Percentiles rank a stretch among this genome's conserved stretches.
phyloP scores from a whole-genome alignment of 2,329 filamentous ascomycete genomes.

The Nigrospora oryzae region DNA sequence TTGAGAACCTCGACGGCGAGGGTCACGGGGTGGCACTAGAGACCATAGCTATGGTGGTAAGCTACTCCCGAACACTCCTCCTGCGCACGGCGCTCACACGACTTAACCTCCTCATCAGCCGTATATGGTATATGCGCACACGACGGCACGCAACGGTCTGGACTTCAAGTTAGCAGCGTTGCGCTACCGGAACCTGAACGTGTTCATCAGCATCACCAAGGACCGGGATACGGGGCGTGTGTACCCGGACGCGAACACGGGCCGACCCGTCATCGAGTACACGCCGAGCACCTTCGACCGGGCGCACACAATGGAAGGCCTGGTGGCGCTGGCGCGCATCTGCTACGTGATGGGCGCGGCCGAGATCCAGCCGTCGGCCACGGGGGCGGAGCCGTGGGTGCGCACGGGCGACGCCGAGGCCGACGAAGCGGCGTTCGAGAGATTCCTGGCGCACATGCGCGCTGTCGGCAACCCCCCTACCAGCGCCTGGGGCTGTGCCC shows the following conservation, averaged over 20 bases:
- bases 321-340: constrained; percentile 64
- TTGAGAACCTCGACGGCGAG: constrained; percentile 68
- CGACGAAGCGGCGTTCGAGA: constrained; percentile 47
- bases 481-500: constrained; percentile 52
- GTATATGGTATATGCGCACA: constrained; percentile 46
- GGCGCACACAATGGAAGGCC: constrained; percentile 59
- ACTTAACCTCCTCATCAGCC: constrained; percentile 34
- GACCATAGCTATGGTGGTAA: constrained; percentile 56
- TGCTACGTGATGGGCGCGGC: constrained; percentile 65
- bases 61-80: constrained; percentile 9
- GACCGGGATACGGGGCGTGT: constrained; percentile 69
- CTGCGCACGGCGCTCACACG: neutral
- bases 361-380: constrained; percentile 61
- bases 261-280: constrained; percentile 59
- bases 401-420: constrained; percentile 20
- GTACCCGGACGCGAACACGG: constrained; percentile 58
- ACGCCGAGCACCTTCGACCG: constrained; percentile 61
- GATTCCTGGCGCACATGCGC: constrained; percentile 45
- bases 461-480: constrained; percentile 40
- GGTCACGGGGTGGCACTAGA: constrained; percentile 79
- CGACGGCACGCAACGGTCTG: constrained; percentile 57
- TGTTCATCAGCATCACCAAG: constrained; percentile 63
- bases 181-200: constrained; percentile 58
- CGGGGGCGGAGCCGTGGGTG: constrained; percentile 46
- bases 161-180: constrained; percentile 61